Conservation (phyloP, 2,329 filamentous ascomycete genomes). For the Zymoseptoria tritici region DNA sequence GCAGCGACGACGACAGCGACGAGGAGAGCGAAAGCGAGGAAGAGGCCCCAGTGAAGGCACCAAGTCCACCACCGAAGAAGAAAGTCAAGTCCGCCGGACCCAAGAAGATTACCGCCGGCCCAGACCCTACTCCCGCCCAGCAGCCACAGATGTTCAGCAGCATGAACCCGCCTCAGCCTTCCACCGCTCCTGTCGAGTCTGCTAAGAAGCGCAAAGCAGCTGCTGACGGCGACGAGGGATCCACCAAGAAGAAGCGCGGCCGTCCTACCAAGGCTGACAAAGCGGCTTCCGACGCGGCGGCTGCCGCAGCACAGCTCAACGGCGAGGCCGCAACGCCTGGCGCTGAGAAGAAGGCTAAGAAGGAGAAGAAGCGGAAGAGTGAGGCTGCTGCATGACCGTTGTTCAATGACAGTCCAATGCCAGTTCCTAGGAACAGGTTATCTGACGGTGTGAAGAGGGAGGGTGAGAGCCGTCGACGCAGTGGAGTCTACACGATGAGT, state of each 20-base stretch:
- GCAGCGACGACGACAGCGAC: neutral
- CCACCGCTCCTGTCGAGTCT: neutral
- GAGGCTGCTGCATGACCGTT: neutral
- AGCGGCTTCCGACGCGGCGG: neutral
- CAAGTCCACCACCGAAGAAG: neutral
- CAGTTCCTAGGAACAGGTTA: neutral
- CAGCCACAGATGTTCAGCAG: neutral
- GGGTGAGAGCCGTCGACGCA: neutral
- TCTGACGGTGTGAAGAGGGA: neutral
- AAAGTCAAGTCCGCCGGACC: neutral
- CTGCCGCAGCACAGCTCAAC: constrained; percentile 1
- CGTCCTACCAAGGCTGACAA: neutral
- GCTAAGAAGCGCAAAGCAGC: neutral
- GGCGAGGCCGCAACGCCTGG: neutral
- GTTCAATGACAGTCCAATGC: neutral
- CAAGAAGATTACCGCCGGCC: neutral
- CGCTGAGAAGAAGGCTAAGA: neutral
- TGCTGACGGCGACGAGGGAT: neutral
- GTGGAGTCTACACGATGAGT: neutral
- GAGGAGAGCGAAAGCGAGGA: neutral
- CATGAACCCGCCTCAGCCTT: neutral
- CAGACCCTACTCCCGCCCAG: neutral
- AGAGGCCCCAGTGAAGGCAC: neutral
- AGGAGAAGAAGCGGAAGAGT: constrained; percentile 1
- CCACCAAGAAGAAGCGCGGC: neutral